These are phyloP conservation scores for Trichoderma breve DNA, from an alignment of 2,329 filamentous ascomycete species.

Conservation along the genomic window DNA sequence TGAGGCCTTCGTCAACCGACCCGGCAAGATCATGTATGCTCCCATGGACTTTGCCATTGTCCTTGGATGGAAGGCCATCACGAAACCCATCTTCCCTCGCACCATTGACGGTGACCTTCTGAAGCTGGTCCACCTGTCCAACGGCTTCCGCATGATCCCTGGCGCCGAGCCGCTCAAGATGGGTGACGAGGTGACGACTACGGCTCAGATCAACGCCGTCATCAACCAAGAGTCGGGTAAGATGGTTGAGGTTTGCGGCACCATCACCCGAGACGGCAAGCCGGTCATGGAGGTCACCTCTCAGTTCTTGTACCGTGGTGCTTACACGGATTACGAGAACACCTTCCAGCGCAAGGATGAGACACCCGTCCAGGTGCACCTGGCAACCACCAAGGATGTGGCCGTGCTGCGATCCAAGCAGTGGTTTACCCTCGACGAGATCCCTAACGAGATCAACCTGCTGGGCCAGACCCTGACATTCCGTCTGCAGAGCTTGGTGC, in stretches of 20 bases:
- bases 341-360: constrained; percentile 98
- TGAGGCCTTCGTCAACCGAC: constrained; percentile 93
- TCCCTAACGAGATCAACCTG: constrained; percentile 72
- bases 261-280: constrained; percentile 78
- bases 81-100: constrained; percentile 97
- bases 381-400: constrained; percentile 85
- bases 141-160: constrained; percentile 97
- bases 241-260: constrained; percentile 99
- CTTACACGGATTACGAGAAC: constrained; percentile 92
- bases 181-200: constrained; percentile 88
- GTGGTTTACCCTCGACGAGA: constrained; percentile 85
- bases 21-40: constrained; percentile 88
- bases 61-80: constrained; percentile 98
- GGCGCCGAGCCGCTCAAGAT: constrained; percentile 94
- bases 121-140: constrained; percentile 94
- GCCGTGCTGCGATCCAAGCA: constrained; percentile 94
- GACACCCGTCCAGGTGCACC: constrained; percentile 88
- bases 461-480: constrained; percentile 93
- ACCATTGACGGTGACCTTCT: constrained; percentile 94
- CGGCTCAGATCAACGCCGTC: constrained; percentile 93
- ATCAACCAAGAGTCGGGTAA: constrained; percentile 98
- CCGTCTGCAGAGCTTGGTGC: constrained; percentile 86
- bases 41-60: constrained; percentile 99
- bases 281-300: constrained; percentile 98
- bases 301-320: constrained; percentile 94